Conservation (phyloP, 106 monocot genomes). For the Acanthochlamys bracteata region DNA sequence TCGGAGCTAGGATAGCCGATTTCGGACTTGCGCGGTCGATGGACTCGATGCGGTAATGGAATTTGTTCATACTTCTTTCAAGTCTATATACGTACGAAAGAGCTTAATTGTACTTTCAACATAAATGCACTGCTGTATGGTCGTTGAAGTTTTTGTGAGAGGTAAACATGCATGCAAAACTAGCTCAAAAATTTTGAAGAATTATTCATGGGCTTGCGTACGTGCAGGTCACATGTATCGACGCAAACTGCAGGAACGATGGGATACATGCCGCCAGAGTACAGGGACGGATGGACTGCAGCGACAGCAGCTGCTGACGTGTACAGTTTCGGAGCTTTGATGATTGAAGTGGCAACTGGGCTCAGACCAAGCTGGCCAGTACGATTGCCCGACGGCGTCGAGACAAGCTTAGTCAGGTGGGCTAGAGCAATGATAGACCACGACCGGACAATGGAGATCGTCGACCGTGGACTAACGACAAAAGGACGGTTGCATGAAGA, state of each 20-base stretch:
- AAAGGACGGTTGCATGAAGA: slow-evolving; percentile 6
- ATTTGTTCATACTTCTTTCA: too few relatives aligned
- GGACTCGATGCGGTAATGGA: slow-evolving; percentile 13
- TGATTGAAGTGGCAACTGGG: slow-evolving; percentile 55
- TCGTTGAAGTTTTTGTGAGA: too few relatives aligned
- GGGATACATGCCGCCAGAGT: slow-evolving; percentile 94
- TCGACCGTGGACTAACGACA: slow-evolving; percentile 32
- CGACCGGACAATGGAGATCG: slow-evolving; percentile 25
- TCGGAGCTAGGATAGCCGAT: slow-evolving; percentile 53
- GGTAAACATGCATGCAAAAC: too few relatives aligned
- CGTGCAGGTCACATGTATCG: slow-evolving; percentile 39
- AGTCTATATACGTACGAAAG: too few relatives aligned
- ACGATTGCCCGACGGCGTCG: slow-evolving; percentile 16
- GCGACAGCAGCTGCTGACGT: slow-evolving; percentile 61
- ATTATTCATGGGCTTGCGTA: too few relatives aligned
- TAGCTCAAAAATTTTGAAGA: too few relatives aligned
- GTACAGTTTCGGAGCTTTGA: slow-evolving; percentile 74
- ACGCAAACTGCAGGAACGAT: slow-evolving; percentile 69
- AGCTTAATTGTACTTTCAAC: too few relatives aligned
- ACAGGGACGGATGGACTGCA: slow-evolving; percentile 27
- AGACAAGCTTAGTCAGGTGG: slow-evolving; percentile 47
- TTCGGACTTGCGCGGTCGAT: slow-evolving; percentile 72
- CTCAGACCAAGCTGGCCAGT: slow-evolving; percentile 61
- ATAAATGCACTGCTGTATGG: too few relatives aligned
- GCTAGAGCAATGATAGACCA: slow-evolving; percentile 28